These are phyloP conservation scores for Discostella stelligera DNA, from an alignment of 352 stramenopile species.

Conservation along the genomic window DNA sequence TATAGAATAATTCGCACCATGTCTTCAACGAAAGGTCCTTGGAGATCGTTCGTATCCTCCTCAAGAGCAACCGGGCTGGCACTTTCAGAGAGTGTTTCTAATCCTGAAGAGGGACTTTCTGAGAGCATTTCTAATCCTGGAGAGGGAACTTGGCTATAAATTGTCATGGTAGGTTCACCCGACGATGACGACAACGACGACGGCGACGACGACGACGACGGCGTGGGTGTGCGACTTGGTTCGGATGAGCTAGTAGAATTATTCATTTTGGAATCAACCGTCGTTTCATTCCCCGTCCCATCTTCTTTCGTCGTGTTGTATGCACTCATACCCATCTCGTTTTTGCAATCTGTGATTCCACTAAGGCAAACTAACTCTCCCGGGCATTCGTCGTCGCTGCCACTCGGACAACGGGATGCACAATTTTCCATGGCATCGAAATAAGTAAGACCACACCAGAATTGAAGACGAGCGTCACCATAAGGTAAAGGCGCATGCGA, in stretches of 20 bases:
- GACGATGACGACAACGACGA: neutral
- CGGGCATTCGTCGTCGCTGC: constrained; percentile 42
- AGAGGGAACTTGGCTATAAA: neutral
- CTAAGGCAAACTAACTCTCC: constrained; percentile 46
- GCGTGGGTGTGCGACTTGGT: neutral
- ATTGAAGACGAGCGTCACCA: constrained; percentile 33
- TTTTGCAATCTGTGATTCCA: constrained; percentile 47
- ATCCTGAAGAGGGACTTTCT: neutral
- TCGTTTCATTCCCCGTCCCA: neutral
- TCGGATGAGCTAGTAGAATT: neutral
- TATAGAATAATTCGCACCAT: neutral
- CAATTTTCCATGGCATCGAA: constrained; percentile 51
- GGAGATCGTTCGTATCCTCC: neutral
- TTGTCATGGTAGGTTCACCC: neutral
- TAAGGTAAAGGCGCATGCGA: constrained; percentile 40
- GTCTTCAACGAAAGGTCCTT: constrained; percentile 4
- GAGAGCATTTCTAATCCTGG: neutral
- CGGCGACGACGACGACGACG: neutral
- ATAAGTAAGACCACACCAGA: constrained; percentile 53
- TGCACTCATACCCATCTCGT: constrained; percentile 42
- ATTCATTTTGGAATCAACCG: neutral
- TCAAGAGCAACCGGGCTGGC: neutral
- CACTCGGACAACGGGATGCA: constrained; percentile 36
- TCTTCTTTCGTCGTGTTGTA: constrained; percentile 31
- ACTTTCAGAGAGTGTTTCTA: neutral